phyloP scores from a whole-genome alignment of 1,284 basidiomycete genomes.

The Pseudozyma thailandica region DNA sequence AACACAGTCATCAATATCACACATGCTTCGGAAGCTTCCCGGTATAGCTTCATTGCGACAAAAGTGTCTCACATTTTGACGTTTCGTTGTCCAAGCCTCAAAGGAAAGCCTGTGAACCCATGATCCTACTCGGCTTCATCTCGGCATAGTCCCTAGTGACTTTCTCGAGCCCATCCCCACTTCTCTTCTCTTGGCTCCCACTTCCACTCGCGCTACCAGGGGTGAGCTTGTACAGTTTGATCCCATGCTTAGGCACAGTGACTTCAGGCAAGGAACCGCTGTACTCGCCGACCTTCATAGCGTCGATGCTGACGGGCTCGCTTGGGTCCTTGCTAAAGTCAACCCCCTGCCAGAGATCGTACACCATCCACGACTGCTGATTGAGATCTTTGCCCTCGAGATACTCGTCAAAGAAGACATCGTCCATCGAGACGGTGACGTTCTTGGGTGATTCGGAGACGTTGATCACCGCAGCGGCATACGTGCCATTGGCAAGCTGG shows the following conservation, averaged over 20 bases:
- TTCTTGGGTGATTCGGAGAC: conserved; percentile 36
- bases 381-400: conserved; percentile 19
- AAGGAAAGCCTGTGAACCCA: conserved; percentile 20
- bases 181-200: conserved; percentile 3
- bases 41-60: too few relatives aligned
- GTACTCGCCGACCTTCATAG: conserved; percentile 19
- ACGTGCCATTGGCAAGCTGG: conserved; percentile 36
- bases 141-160: conserved; percentile 20
- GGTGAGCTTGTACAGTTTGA: conserved; percentile 27
- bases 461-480: conserved; percentile 43
- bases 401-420: conserved; percentile 39
- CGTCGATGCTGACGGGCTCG: conserved; percentile 8
- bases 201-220: neutral
- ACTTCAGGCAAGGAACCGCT: conserved; percentile 14
- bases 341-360: conserved; percentile 35
- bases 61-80: neutral
- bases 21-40: too few relatives aligned
- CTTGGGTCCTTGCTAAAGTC: conserved; percentile 20
- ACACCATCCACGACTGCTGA: conserved; percentile 19
- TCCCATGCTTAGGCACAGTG: conserved; percentile 21
- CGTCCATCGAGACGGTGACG: conserved; percentile 17
- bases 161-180: conserved; percentile 12
- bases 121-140: conserved; percentile 26
- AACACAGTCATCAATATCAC: too few relatives aligned
- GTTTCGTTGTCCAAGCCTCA: neutral